These are phyloP conservation scores for Metschnikowia drakensbergensis DNA, from an alignment of 805 yeast species.

Conservation along the genomic window DNA sequence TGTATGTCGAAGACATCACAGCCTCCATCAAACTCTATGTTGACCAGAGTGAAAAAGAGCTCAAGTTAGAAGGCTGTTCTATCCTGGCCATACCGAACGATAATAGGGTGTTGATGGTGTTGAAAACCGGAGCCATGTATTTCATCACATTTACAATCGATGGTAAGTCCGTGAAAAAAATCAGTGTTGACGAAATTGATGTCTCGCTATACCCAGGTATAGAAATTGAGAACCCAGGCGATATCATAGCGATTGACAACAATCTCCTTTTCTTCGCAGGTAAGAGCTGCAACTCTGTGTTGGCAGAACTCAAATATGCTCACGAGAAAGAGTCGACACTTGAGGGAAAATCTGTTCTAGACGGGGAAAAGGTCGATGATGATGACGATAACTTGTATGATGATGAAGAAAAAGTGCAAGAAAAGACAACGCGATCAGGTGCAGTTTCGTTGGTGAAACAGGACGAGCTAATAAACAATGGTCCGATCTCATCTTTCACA, in stretches of 20 bases:
- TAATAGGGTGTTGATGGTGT: constrained; percentile 30
- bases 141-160: constrained; percentile 37
- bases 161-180: constrained; percentile 38
- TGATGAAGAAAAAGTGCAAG: constrained; percentile 27
- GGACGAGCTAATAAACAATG: constrained; percentile 60
- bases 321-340: not conserved
- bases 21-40: constrained; percentile 31
- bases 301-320: constrained; percentile 41
- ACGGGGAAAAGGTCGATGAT: constrained; percentile 19
- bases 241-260: constrained; percentile 38
- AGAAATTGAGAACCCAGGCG: constrained; percentile 36
- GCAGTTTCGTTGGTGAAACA: constrained; percentile 37
- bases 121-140: constrained; percentile 32
- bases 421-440: constrained; percentile 16
- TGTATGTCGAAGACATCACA: constrained; percentile 41
- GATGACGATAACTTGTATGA: constrained; percentile 45
- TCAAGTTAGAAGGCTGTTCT: constrained; percentile 53
- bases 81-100: constrained; percentile 35
- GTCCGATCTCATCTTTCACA: constrained; percentile 70
- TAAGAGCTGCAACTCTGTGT: constrained; percentile 53
- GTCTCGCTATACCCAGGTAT: constrained; percentile 27
- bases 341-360: constrained; percentile 3
- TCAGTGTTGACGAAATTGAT: constrained; percentile 32
- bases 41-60: constrained; percentile 49
- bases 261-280: constrained; percentile 57